A percentile compares a stretch with the other conserved stretches of the same genome.
phyloP scores from a whole-genome alignment of 1,284 basidiomycete genomes.

The Fomitopsis pinicola region DNA sequence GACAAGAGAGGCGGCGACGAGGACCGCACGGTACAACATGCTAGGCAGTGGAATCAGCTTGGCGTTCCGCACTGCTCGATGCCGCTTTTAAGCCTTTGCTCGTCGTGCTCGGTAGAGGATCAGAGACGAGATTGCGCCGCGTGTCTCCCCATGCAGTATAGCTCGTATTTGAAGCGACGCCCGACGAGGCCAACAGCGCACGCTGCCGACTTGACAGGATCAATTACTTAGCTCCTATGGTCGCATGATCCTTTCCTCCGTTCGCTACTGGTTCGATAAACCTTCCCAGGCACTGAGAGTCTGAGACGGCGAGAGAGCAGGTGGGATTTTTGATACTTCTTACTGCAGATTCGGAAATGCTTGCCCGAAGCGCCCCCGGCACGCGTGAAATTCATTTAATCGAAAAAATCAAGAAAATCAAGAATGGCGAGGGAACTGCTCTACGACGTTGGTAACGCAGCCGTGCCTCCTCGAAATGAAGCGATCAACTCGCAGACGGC shows the following conservation, averaged over 20 bases:
- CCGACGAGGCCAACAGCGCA: background rate
- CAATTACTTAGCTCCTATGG: background rate
- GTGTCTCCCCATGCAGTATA: conserved; percentile 1
- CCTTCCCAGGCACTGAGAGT: background rate
- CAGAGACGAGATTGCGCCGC: conserved; percentile 1
- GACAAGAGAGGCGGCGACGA: conserved; percentile 20
- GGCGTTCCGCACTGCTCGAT: background rate
- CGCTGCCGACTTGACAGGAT: background rate
- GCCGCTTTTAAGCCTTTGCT: conserved; percentile 1
- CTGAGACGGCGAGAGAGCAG: background rate
- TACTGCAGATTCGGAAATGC: background rate
- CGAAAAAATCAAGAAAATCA: no score
- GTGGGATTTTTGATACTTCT: background rate
- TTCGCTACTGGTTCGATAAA: background rate
- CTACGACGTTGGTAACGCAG: no score
- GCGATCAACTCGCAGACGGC: no score
- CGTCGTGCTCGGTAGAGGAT: background rate
- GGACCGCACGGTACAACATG: conserved; percentile 19
- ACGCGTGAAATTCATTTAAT: no score
- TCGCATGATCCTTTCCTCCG: background rate
- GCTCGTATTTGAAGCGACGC: background rate
- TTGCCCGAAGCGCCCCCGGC: no score
- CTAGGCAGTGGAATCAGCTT: background rate
- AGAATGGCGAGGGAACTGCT: no score
- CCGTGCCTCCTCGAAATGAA: no score